A percentile compares a stretch with the other conserved stretches of the same genome.
These are phyloP conservation scores for Adansonia digitata DNA, from an alignment of 345 rosid species.

Conservation along the genomic window DNA sequence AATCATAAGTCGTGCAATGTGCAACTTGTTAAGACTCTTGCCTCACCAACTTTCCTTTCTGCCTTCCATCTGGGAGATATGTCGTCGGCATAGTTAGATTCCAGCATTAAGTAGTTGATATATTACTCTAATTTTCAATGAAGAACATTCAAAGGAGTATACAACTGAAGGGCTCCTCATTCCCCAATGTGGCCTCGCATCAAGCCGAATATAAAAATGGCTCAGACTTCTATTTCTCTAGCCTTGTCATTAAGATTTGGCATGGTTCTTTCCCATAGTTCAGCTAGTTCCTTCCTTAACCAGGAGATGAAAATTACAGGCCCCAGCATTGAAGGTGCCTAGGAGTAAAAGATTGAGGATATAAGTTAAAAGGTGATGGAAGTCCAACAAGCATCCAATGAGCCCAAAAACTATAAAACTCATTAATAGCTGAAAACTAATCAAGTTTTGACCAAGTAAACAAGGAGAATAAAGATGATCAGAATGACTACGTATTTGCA, in stretches of 20 bases:
- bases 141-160: constrained; percentile 25
- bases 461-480: too few species aligned
- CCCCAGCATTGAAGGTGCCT: constrained; percentile 91
- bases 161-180: constrained; percentile 14
- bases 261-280: too few species aligned
- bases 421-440: too few species aligned
- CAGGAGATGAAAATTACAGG: constrained; percentile 74
- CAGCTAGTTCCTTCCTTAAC: constrained; percentile 65
- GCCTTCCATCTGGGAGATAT: not conserved
- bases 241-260: constrained; percentile 45
- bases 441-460: too few species aligned
- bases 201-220: not conserved
- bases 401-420: not conserved
- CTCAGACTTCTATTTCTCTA: constrained; percentile 65
- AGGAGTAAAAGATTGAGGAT: not conserved
- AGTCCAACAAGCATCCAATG: not conserved
- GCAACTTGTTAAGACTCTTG: not conserved
- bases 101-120: not conserved
- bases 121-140: constrained; percentile 10
- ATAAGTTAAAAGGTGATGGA: not conserved
- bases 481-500: too few species aligned
- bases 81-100: not conserved
- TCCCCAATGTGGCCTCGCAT: not conserved
- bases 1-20: not conserved
- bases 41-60: not conserved